Conservation (phyloP, 805 yeast species). For the Starmerella asiatica region DNA sequence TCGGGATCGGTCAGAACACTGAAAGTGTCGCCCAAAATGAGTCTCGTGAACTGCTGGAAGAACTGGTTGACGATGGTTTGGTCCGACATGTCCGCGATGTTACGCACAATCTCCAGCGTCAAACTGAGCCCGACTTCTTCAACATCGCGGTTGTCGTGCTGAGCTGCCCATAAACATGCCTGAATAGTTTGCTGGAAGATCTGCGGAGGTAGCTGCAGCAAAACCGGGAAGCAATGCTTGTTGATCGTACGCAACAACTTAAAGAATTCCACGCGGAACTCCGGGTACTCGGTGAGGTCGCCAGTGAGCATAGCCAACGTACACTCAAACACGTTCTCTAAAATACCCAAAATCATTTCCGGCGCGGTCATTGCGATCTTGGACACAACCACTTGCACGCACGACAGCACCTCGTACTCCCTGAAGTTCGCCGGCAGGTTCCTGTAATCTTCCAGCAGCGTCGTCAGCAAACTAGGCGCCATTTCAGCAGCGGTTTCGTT, state of each 20-base stretch:
- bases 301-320: slow-evolving; percentile 91
- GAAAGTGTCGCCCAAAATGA: slow-evolving; percentile 81
- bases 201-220: slow-evolving; percentile 76
- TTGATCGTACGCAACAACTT: slow-evolving; percentile 78
- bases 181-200: slow-evolving; percentile 84
- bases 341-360: slow-evolving; percentile 61
- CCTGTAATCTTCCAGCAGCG: slow-evolving; percentile 81
- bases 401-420: slow-evolving; percentile 92
- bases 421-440: slow-evolving; percentile 88
- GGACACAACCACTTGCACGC: slow-evolving; percentile 79
- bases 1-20: slow-evolving; percentile 91
- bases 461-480: slow-evolving; percentile 66
- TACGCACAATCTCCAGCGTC: slow-evolving; percentile 68
- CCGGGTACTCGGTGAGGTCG: slow-evolving; percentile 94
- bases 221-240: slow-evolving; percentile 69
- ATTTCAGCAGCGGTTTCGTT: slow-evolving; percentile 69
- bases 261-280: slow-evolving; percentile 93
- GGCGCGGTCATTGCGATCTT: slow-evolving; percentile 71
- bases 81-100: slow-evolving; percentile 55
- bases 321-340: slow-evolving; percentile 85
- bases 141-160: slow-evolving; percentile 93
- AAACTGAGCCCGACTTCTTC: slow-evolving; percentile 82
- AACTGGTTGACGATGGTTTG: slow-evolving; percentile 69
- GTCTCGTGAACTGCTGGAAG: slow-evolving; percentile 76
- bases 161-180: slow-evolving; percentile 96